A percentile compares a stretch with the other conserved stretches of the same genome.
These are phyloP conservation scores for Microglena sp. DNA, from an alignment of 139 green algal genomes.

Conservation along the genomic window DNA sequence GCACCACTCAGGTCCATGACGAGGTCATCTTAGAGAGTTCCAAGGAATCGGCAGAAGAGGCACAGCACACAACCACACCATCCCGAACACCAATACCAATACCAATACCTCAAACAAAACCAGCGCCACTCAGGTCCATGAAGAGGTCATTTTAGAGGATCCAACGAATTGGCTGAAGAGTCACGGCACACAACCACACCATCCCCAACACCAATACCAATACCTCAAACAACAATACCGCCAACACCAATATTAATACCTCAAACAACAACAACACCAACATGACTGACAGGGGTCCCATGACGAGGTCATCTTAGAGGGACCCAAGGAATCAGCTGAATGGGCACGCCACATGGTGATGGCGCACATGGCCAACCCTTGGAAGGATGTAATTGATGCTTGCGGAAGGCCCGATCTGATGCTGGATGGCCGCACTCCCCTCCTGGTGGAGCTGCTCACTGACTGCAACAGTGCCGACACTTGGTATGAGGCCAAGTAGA, in stretches of 20 bases:
- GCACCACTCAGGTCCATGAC: too few relatives aligned
- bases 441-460: constrained; percentile 78
- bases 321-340: constrained; percentile 63
- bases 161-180: constrained; percentile 54
- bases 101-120: too few relatives aligned
- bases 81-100: too few relatives aligned
- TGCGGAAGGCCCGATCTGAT: not conserved
- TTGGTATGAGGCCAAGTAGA: constrained; percentile 95
- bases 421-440: constrained; percentile 25
- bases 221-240: too few relatives aligned
- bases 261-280: too few relatives aligned
- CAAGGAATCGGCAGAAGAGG: constrained; percentile 54
- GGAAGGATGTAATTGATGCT: constrained; percentile 17
- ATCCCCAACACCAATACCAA: too few relatives aligned
- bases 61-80: too few relatives aligned
- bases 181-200: constrained; percentile 53
- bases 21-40: constrained; percentile 97
- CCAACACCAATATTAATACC: too few relatives aligned
- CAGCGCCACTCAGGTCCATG: too few relatives aligned
- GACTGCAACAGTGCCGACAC: constrained; percentile 83
- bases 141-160: constrained; percentile 97
- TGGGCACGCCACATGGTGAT: constrained; percentile 65
- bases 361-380: constrained; percentile 84
- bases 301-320: constrained; percentile 97
- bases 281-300: too few relatives aligned